Evolutionary conservation across 2,329 filamentous ascomycete genomes (phyloP), one percentile per base, ranked within the genome.

Genomic region (Elsinoe ampelina): DNA sequence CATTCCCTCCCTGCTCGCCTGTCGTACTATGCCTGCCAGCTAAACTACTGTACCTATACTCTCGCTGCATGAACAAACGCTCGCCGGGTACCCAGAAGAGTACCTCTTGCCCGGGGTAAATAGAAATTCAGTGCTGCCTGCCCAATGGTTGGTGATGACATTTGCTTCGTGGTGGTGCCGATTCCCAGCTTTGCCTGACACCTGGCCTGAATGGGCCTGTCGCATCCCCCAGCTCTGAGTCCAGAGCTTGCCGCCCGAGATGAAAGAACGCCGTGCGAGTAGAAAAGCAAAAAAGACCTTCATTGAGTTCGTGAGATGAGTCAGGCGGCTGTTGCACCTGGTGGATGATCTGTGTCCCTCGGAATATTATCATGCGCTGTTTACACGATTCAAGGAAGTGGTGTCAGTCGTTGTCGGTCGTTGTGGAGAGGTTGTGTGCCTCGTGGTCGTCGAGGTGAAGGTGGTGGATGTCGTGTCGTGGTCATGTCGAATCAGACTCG

Each of bases 71-170:
- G 26, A 30, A 30, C 26, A 30, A 30, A 30, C 26, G 26, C 26
- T 30, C 4, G 26, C 26, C 26, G 26, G 26, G 7, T 30, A 30
- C 26, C 8, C 7, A 8, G 26, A 30, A 30, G 7, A 8, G 7
- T 30, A 30, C 26, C 26, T 30, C 26, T 30, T 30, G 5, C 45
- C 30, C 45, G 17, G 26, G 45, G n/a, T 34, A 50, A 26, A 35
- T 17, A 38, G 39, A 26, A 45, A 36, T 51, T 38, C 32, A 52
- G 48, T 52, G 48, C 48, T 52, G 48, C 48, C 48, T 52, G 34
- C 48, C 48, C 48, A 50, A 26, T 45, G 41, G 26, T 45, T 34
- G 45, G n/a, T 50, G 45, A 50, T 50, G 45, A 50, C 45, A 35
- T 50, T 35, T 52, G 48, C 26, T 30, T 34, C 34, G 45, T 30